A percentile compares a stretch with the other conserved stretches of the same genome.
Conservation (phyloP, 1,139 yeast genomes). For the Sugiyamaella neomexicana region DNA sequence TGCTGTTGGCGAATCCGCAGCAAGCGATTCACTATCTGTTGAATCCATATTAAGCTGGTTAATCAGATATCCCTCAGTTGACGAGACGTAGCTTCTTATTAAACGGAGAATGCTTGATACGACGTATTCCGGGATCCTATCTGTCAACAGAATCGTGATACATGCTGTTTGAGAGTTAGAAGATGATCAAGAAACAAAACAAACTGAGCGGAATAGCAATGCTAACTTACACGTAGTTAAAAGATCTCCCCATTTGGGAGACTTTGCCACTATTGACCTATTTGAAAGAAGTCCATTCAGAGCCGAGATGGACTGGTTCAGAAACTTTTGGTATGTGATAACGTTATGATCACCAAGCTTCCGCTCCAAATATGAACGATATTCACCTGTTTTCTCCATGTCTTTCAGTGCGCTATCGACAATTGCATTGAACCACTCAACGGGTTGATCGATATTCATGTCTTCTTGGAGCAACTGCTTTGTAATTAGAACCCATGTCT, state of each 20-base stretch:
- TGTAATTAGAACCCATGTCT: constrained; percentile 23
- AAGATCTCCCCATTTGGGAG: constrained; percentile 9
- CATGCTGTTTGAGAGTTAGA: constrained; percentile 5
- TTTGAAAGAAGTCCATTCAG: constrained; percentile 10
- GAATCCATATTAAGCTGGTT: constrained; percentile 8
- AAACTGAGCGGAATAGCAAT: not conserved
- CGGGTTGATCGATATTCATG: constrained; percentile 14
- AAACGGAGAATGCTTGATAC: constrained; percentile 5
- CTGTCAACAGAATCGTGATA: constrained; percentile 1
- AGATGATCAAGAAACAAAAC: not conserved
- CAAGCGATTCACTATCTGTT: not conserved
- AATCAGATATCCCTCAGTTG: constrained; percentile 1
- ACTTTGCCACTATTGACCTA: not conserved
- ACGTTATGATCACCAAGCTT: constrained; percentile 20
- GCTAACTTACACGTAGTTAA: constrained; percentile 12
- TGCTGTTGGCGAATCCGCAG: not conserved
- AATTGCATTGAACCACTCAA: constrained; percentile 26
- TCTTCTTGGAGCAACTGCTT: constrained; percentile 19
- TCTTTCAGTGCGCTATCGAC: constrained; percentile 22
- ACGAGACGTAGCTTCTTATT: constrained; percentile 1
- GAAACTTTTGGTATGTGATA: constrained; percentile 21
- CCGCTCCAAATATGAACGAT: constrained; percentile 13
- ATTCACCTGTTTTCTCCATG: constrained; percentile 12
- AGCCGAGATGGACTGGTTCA: constrained; percentile 13
- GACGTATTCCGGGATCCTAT: constrained; percentile 5